Evolutionary conservation across 805 yeast genomes (phyloP), one percentile per base, ranked within the genome.

Genomic region (Tanozyma kutaoensis): DNA sequence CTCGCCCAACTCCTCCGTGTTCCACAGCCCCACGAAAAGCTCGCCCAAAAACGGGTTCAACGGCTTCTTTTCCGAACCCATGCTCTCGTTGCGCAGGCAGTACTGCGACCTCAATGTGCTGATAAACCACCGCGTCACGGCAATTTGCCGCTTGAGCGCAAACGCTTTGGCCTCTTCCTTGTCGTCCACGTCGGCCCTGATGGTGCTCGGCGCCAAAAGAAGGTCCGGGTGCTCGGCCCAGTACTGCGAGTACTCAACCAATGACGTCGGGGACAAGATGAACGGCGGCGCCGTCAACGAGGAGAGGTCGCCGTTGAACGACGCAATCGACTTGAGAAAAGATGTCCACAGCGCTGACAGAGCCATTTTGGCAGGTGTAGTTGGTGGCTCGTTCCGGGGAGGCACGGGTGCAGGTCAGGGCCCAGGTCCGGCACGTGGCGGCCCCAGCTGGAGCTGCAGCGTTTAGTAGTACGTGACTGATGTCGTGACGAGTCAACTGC

Each of bases 1-100:
- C 35, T 81, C 93, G 23, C 94, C 95, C 11, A 69, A 52, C 29
- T 55, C 60, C 8, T 58, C 51, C 25, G 48, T 45, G 37, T 73
- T 82, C 94, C 96, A 85, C 43, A 77, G 74, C 25, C 95, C 97
- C 21, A 82, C 79, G 43, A 86, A 91, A 26, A 85, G 62, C 58
- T 91, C 98, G 31, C 98, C 98, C 37, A 91, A 60, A 45, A 91
- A 88, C 24, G 98, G 98, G 50, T 91, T 91, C 50, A 91, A 62
- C 7, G 98, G 97, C 56, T 91, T 91, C 69, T 91, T 91, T 56
- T 91, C 98, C 23, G 82, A 66, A n/a, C 97, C 97, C 68, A 80
- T 69, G 28, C 75, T 67, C 58, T 88, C 96, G 50, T 73, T 81
- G 49, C 98, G 71, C 14, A 93, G 78, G 48, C 94, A 80, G 52